Evolutionary conservation across 352 stramenopile genomes (phyloP), one percentile per base, ranked within the genome.

Genomic region (Globisporangium emineosum): DNA sequence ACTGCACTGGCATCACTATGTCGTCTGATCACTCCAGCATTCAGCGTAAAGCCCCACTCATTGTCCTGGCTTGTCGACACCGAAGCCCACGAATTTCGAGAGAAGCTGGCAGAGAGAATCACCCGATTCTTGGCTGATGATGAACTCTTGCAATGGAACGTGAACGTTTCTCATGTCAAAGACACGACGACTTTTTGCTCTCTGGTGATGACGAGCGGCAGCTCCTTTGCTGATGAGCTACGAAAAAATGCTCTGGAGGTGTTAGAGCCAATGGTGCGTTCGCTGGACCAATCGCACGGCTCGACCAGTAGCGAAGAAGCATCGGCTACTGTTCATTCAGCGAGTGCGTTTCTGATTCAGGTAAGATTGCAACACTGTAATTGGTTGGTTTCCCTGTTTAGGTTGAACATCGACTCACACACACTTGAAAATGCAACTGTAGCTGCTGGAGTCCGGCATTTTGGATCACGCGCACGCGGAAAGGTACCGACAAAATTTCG

Each of bases 141-240:
- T 37, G 30, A 51, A 8, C 15, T 43, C 47, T 35, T 60, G 57
- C 35, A 54, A 10, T 75, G 55, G 68, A 51, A 42, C 21, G 60
- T 54, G 57, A 61, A 65, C 62, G 19, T 33, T 54, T 53, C 45
- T 15, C 29, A 40, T 29, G 56, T 72, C 51, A 47, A 67, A 3
- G 66, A 67, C 30, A 70, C 79, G 54, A 65, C 69, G 56, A 33
- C 55, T 25, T 81, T 79, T 57, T 78, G 71, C 53, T 21, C 33
- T 53, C n/a, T 43, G n/a, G 45, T 78, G 1, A 50, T 66, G 43
- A n/a, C 42, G 8, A 47, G 43, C 17, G 73, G 40, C 13, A 53
- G 65, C 32, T 30, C 65, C 1, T 76, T 72, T 60, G 37, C 64
- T 30, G 10, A 61, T n/a, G 57, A 79, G 52, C 27, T 81, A 5